phyloP scores from a whole-genome alignment of 768 basidiomycete species.

The Pleurotus djamor region DNA sequence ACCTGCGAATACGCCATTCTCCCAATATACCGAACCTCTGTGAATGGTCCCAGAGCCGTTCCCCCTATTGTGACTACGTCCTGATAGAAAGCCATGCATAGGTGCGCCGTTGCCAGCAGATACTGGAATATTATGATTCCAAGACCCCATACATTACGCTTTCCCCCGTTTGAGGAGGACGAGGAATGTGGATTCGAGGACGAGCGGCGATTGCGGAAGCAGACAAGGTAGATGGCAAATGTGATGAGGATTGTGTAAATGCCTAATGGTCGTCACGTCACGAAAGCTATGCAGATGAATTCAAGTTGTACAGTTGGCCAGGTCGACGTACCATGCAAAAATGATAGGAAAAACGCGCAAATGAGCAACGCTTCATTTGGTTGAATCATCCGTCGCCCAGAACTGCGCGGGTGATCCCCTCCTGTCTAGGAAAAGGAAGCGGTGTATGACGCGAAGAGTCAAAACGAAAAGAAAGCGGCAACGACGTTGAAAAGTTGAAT shows the following conservation, averaged over 20 bases:
- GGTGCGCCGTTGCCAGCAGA: not conserved
- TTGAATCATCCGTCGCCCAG: not conserved
- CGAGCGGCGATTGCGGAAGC: not conserved
- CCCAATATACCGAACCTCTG: not conserved
- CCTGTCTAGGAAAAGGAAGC: no score
- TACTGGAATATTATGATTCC: conserved; percentile 1
- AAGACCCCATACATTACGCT: not conserved
- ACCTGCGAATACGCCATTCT: conserved; percentile 1
- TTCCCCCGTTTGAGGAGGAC: not conserved
- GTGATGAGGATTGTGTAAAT: conserved; percentile 1
- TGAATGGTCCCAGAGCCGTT: not conserved
- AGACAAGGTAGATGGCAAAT: not conserved
- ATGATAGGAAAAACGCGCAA: conserved; percentile 1
- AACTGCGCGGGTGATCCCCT: no score
- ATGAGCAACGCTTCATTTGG: not conserved
- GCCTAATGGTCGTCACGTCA: not conserved
- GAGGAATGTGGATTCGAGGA: no score
- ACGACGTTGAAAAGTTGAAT: no score
- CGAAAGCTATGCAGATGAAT: not conserved
- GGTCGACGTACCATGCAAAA: not conserved
- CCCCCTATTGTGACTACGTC: not conserved
- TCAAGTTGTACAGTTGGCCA: no score
- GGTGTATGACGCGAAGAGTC: no score
- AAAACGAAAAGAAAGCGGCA: no score
- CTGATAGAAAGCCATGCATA: conserved; percentile 7